Percentiles rank a stretch among this genome's conserved stretches.
phyloP scores from a whole-genome alignment of 495 filamentous ascomycete species.

The Daldinia decipiens region DNA sequence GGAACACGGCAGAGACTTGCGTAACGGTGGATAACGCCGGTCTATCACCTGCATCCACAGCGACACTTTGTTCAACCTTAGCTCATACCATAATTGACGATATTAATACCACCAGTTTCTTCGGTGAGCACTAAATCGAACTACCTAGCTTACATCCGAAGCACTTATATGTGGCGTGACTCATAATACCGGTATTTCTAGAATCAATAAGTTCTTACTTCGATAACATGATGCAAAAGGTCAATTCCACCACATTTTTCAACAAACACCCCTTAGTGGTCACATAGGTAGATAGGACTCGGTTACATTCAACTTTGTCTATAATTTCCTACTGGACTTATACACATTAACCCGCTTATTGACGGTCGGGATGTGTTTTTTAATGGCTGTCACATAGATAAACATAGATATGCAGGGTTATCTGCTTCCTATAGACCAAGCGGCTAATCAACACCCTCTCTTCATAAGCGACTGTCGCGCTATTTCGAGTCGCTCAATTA shows the following conservation, averaged over 20 bases:
- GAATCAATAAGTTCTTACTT: not conserved
- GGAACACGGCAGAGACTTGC: slow-evolving; percentile 15
- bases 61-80: not conserved
- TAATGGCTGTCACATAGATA: not conserved
- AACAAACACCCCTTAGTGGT: not conserved
- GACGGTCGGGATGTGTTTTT: not conserved
- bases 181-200: not conserved
- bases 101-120: no score
- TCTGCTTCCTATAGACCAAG: slow-evolving; percentile 3
- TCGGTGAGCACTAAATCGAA: not conserved
- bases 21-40: not conserved
- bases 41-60: not conserved
- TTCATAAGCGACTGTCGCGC: not conserved
- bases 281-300: not conserved
- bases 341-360: no score
- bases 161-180: not conserved
- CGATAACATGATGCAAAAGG: not conserved
- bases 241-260: not conserved
- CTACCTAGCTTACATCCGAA: not conserved
- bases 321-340: no score
- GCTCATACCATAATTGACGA: not conserved
- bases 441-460: not conserved
- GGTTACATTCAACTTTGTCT: not conserved
- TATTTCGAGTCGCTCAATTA: slow-evolving; percentile 30
- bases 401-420: slow-evolving; percentile 6